Evolutionary conservation across 352 stramenopile genomes (phyloP).

Genomic region (Albugo laibachii): DNA sequence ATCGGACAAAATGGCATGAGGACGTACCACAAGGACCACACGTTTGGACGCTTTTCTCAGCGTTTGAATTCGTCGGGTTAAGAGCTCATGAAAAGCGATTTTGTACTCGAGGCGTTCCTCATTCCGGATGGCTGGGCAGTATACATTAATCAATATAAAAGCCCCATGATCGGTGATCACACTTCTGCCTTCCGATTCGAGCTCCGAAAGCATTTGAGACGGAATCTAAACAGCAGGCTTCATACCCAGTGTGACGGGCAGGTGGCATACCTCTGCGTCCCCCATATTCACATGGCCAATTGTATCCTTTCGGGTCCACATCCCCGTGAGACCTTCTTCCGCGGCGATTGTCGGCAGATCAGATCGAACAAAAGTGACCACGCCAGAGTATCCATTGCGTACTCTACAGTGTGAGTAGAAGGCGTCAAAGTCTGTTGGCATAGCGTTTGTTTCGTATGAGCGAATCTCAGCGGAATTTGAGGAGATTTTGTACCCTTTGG

Average conservation of each 20-base stretch:
- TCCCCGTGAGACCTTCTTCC: constrained; percentile 50
- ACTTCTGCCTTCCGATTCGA: constrained; percentile 65
- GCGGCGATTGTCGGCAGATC: constrained; percentile 24
- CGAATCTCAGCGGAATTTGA: not conserved
- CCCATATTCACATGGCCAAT: constrained; percentile 30
- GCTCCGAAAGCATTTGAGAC: constrained; percentile 24
- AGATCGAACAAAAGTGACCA: constrained; percentile 45
- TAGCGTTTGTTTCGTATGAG: not conserved
- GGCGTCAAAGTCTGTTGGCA: constrained; percentile 38
- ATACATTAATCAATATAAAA: constrained; percentile 83
- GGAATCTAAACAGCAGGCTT: too few relatives aligned
- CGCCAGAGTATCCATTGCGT: constrained; percentile 53
- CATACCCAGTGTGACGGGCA: too few relatives aligned
- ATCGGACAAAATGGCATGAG: not conserved
- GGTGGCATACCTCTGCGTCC: constrained; percentile 30
- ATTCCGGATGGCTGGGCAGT: constrained; percentile 58
- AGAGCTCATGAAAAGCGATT: constrained; percentile 48
- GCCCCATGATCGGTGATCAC: constrained; percentile 72
- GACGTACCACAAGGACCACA: constrained; percentile 42
- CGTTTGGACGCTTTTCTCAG: constrained; percentile 24
- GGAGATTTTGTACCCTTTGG: constrained; percentile 15
- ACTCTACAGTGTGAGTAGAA: constrained; percentile 66
- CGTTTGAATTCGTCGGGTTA: constrained; percentile 37
- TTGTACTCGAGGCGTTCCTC: constrained; percentile 72
- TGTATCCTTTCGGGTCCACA: constrained; percentile 27